These are phyloP conservation scores for Septoria linicola DNA, from an alignment of 2,329 filamentous ascomycete genomes.

Conservation along the genomic window DNA sequence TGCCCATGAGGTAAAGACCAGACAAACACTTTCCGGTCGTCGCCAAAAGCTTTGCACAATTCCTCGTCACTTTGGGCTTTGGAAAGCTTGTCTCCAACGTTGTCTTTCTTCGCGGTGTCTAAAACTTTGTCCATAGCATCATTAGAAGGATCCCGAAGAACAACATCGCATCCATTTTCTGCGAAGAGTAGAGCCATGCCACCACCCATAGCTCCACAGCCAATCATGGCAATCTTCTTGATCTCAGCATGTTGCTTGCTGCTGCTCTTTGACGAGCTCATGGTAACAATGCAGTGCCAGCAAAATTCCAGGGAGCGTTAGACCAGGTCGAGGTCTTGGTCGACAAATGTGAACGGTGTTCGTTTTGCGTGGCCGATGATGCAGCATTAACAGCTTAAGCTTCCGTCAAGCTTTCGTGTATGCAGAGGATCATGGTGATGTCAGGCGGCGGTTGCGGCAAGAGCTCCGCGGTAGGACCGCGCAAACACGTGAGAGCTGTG, in stretches of 20 bases:
- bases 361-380: neutral
- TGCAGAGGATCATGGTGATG: constrained; percentile 16
- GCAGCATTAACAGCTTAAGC: neutral
- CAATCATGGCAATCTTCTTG: constrained; percentile 55
- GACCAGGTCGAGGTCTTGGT: no score
- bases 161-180: constrained; percentile 56
- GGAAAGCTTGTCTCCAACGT: constrained; percentile 41
- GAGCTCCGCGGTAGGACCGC: neutral
- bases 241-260: constrained; percentile 28
- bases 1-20: constrained; percentile 39
- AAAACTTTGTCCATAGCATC: constrained; percentile 49
- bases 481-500: constrained; percentile 1
- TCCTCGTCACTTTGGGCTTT: constrained; percentile 51
- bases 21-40: constrained; percentile 39
- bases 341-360: no score
- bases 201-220: constrained; percentile 60
- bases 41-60: constrained; percentile 43
- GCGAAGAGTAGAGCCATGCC: constrained; percentile 60
- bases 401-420: constrained; percentile 14
- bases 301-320: no score
- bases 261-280: constrained; percentile 12
- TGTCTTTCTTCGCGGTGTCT: constrained; percentile 42
- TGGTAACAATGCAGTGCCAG: no score
- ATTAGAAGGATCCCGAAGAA: constrained; percentile 54
- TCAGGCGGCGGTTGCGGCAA: constrained; percentile 12